Evolutionary conservation across 2,329 filamentous ascomycete species (phyloP), one percentile per base, ranked within the genome.

Genomic region (Fusarium hainanense): DNA sequence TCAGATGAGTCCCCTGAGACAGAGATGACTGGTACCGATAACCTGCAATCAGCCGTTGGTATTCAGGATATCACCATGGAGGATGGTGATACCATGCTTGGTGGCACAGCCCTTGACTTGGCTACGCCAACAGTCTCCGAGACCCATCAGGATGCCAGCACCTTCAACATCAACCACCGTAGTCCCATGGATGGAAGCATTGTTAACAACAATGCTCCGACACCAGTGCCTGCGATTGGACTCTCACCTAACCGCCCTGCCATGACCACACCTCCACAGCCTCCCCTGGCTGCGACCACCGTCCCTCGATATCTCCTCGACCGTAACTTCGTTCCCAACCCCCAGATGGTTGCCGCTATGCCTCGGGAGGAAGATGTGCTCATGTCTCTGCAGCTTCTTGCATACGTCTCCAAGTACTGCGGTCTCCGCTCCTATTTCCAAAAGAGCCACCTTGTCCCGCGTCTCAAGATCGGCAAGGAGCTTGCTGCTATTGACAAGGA

Each of bases 391-490:
- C 96, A 99, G 80, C 88, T 99, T 21, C 87, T 99, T 47, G 96
- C 96, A 18, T 99, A 99, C 78, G 95, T 99, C 59, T 98, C 94
- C 25, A 99, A 99, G 80, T 99, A 99, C 82, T 98, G 96, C 85
- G 97, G 97, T 74, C 88, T 99, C 30, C 90, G 96, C 20, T 91
- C 93, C 7, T 99, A 98, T 80, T 99, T 99, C 79, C 96, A 99
- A 77, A 88, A 92, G 79, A 97, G 94, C 41, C 96, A 99, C 76
- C 85, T 98, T 13, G 96, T 99, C 7, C 96, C 96, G 0, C 92
- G 90, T 69, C 89, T 99, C 52, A 94, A 94, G 79, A 95, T 99
- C 72, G 92, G 93, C 64, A 90, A 91, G 71, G 94, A 98, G 77
- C 86, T 98, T 28, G 88, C 92, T 65, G 84, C 93, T 57, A 85